These are phyloP conservation scores for Cafeteria roenbergensis DNA, from an alignment of 108 stramenopile genomes.

Conservation along the genomic window DNA sequence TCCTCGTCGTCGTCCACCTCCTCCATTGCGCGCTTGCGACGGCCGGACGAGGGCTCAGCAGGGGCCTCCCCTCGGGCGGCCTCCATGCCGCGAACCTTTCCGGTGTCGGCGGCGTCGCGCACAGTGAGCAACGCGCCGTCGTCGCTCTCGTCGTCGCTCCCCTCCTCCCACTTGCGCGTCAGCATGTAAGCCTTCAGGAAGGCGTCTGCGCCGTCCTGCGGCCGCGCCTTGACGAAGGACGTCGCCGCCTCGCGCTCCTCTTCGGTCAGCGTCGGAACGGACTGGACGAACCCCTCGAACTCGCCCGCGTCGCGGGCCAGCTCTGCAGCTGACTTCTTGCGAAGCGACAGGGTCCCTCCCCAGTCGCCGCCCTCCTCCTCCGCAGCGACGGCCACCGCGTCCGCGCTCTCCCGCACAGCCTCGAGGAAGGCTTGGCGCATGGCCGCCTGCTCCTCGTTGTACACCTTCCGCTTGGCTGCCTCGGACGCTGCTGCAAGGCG, in stretches of 20 bases:
- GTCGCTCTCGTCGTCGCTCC: background rate
- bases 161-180: background rate
- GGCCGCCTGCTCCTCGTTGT: constrained; percentile 31
- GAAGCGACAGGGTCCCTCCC: constrained; percentile 26
- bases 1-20: constrained; percentile 62
- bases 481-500: too few relatives aligned
- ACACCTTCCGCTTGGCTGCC: too few relatives aligned
- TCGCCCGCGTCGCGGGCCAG: constrained; percentile 70
- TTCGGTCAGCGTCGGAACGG: background rate
- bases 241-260: background rate
- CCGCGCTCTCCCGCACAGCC: constrained; percentile 8
- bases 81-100: background rate
- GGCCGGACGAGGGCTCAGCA: background rate
- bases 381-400: constrained; percentile 14
- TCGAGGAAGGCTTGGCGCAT: background rate
- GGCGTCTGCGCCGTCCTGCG: constrained; percentile 18
- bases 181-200: constrained; percentile 14
- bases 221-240: constrained; percentile 12
- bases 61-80: too few relatives aligned
- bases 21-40: constrained; percentile 10
- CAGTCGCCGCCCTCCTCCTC: constrained; percentile 19
- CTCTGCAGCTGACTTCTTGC: constrained; percentile 53
- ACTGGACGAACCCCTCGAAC: constrained; percentile 53
- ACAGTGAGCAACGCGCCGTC: background rate
- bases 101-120: background rate